Conservation (phyloP, 257 asterid genomes). For the Apocynum venetum region DNA sequence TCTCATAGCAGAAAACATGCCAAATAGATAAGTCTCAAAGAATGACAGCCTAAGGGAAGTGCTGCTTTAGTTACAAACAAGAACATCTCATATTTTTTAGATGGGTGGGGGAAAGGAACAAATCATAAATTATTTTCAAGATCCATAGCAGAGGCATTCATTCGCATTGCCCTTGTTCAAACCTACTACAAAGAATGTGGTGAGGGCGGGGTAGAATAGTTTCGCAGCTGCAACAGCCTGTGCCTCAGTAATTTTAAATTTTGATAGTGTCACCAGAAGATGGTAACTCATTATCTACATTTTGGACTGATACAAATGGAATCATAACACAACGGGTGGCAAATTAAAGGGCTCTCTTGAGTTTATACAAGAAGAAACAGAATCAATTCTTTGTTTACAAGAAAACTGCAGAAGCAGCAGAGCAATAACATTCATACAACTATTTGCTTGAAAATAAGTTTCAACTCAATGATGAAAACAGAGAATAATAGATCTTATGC, state of each 20-base stretch:
- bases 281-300: constrained; percentile 3
- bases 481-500: not conserved
- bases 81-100: too few relatives aligned
- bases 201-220: constrained; percentile 1
- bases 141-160: constrained; percentile 9
- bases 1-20: too few relatives aligned
- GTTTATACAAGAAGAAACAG: not conserved
- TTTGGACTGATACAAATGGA: constrained; percentile 6
- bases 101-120: not conserved
- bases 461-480: not conserved
- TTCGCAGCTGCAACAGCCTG: constrained; percentile 13
- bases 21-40: too few relatives aligned
- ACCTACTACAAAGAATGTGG: not conserved
- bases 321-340: constrained; percentile 7
- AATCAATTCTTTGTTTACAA: not conserved
- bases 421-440: not conserved
- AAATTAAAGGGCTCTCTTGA: not conserved
- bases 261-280: constrained; percentile 6
- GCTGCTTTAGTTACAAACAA: too few relatives aligned
- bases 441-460: not conserved
- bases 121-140: not conserved
- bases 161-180: not conserved
- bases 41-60: too few relatives aligned
- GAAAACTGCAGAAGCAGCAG: not conserved
- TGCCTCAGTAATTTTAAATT: constrained; percentile 16